Conservation (phyloP, 805 yeast species). For the Ogataea zsoltii region DNA sequence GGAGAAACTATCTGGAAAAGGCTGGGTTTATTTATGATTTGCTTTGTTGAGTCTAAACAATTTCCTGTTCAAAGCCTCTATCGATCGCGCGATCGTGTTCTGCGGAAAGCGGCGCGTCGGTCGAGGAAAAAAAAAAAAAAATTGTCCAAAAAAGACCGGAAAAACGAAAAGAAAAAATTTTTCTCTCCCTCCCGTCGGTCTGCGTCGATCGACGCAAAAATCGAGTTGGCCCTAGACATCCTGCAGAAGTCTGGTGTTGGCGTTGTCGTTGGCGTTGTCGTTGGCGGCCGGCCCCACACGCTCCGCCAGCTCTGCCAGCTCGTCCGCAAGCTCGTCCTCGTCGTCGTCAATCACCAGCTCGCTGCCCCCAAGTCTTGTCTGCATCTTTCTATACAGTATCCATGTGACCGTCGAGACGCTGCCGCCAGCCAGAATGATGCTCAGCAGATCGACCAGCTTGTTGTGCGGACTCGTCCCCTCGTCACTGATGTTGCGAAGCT, state of each 20-base stretch:
- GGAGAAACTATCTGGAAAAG: too few species aligned
- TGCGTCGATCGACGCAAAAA: too few species aligned
- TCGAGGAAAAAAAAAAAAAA: background rate
- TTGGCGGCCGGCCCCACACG: too few species aligned
- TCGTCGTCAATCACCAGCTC: constrained; percentile 7
- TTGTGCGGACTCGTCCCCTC: constrained; percentile 45
- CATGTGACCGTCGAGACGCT: constrained; percentile 64
- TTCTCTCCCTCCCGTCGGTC: too few species aligned
- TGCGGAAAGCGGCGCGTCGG: constrained; percentile 2
- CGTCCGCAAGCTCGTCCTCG: background rate
- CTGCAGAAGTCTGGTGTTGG: too few species aligned
- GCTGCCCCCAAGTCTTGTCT: constrained; percentile 29
- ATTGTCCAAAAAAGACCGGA: background rate
- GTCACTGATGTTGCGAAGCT: constrained; percentile 68
- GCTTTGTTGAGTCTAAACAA: background rate
- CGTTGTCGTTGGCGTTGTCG: too few species aligned
- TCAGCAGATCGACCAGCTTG: constrained; percentile 59
- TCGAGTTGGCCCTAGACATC: too few species aligned
- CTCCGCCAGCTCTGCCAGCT: background rate
- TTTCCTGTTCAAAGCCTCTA: background rate
- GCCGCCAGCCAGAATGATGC: constrained; percentile 56
- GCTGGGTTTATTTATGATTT: background rate
- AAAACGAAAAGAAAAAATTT: too few species aligned
- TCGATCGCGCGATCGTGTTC: constrained; percentile 3
- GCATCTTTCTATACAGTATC: constrained; percentile 61